phyloP scores from a whole-genome alignment of 2,329 filamentous ascomycete genomes.

The Venturia pyrina region DNA sequence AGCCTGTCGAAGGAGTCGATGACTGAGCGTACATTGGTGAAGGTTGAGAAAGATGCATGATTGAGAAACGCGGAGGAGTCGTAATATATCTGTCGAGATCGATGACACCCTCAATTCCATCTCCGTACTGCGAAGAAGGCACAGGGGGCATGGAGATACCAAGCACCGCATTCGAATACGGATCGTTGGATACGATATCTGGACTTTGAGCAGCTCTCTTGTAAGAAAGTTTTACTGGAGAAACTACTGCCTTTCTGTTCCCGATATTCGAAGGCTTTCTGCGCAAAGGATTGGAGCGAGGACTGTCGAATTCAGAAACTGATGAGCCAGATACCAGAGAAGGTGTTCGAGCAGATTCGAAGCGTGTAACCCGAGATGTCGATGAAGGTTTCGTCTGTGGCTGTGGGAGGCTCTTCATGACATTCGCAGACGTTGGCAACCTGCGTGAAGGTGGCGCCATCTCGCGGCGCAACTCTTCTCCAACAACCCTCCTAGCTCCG shows the following conservation, averaged over 20 bases:
- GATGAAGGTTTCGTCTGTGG: background rate
- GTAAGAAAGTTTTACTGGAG: conserved; percentile 25
- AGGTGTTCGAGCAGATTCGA: conserved; percentile 25
- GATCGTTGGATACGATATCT: conserved; percentile 27
- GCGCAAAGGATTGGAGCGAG: conserved; percentile 32
- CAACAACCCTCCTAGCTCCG: conserved; percentile 3
- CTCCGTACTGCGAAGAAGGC: conserved; percentile 10
- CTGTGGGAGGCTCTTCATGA: background rate
- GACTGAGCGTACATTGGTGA: conserved; percentile 58
- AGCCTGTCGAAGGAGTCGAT: conserved; percentile 59
- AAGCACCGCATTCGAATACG: conserved; percentile 32
- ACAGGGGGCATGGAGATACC: conserved; percentile 32
- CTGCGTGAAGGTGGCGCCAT: conserved; percentile 3
- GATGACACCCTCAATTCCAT: conserved; percentile 14
- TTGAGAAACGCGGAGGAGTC: conserved; percentile 45
- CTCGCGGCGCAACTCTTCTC: conserved; percentile 9
- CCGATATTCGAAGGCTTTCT: conserved; percentile 36
- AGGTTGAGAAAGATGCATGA: conserved; percentile 56
- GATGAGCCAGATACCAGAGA: conserved; percentile 41
- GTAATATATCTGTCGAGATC: conserved; percentile 20
- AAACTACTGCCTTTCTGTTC: conserved; percentile 22
- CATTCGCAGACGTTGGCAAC: background rate
- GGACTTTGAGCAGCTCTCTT: conserved; percentile 21
- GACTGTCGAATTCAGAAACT: conserved; percentile 35
- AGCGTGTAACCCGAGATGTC: conserved; percentile 16